Conservation (phyloP, 2,329 filamentous ascomycete genomes). For the Neodidymelliopsis sp. region DNA sequence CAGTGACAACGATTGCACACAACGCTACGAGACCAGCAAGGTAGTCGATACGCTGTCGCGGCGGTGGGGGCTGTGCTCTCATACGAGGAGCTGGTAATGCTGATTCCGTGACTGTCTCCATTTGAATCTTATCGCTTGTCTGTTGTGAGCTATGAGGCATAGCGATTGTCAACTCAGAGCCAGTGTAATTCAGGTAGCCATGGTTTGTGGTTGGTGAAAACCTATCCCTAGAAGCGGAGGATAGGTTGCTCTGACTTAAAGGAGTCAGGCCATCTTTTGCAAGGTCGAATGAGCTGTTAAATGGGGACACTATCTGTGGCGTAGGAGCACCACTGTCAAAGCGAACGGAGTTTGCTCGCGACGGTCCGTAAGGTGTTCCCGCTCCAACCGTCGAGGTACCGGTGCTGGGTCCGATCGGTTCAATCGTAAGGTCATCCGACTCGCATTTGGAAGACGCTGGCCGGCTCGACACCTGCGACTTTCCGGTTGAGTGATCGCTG, state of each 20-base stretch:
- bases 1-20: constrained; percentile 54
- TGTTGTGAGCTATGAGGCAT: constrained; percentile 5
- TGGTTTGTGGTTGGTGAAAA: constrained; percentile 15
- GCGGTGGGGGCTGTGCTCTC: constrained; percentile 33
- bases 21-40: constrained; percentile 56
- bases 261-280: constrained; percentile 9
- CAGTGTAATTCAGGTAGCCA: constrained; percentile 6
- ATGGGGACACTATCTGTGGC: constrained; percentile 27
- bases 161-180: constrained; percentile 29
- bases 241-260: constrained; percentile 25
- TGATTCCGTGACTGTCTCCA: constrained; percentile 42
- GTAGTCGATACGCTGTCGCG: constrained; percentile 53
- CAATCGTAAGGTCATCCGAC: constrained; percentile 37
- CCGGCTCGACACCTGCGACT: constrained; percentile 6
- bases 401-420: constrained; percentile 24
- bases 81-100: constrained; percentile 41
- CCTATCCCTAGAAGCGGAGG: constrained; percentile 20
- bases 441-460: constrained; percentile 20
- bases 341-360: constrained; percentile 28
- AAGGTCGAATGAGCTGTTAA: constrained; percentile 19
- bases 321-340: constrained; percentile 37
- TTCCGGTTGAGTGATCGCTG: neutral
- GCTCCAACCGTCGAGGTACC: constrained; percentile 29
- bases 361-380: constrained; percentile 28
- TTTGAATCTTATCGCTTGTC: constrained; percentile 33